Base-by-base conservation (phyloP, 257 asterid species). In the Anisodus tanguticus region DNA sequence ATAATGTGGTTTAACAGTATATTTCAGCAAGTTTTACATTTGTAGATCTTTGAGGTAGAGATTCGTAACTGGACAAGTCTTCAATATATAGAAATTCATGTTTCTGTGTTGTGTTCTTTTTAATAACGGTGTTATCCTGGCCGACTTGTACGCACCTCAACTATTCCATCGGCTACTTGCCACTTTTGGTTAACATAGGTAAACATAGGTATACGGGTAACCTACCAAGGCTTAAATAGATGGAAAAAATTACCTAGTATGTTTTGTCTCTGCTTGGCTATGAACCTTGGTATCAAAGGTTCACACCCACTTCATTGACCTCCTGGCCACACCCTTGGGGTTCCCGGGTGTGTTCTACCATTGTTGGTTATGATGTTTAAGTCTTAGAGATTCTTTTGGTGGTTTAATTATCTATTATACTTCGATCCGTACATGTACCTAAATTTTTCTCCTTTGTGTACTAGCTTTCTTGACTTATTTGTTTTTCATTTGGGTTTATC, bases 361-460 rank as follows among this genome's bases (percentile, higher is more conserved):
- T 22, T 19, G 62, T 74, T 49, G 8, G 81, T 74, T 74, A 74
- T 22, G 62, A 22, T 49, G 81, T 22, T 31, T 51, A 9, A 5
- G 43, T 74, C 81, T 12, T 49, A 12, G 81, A 22, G 81, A 51
- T 74, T 22, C 43, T 74, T 72, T 12, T 74, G 3, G 81, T 74
- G 45, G 81, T 74, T 74, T 49, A 74, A 49, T 74, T 62, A 74
- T 74, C 80, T 11, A 43, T 74, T 74, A 22, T 26, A 49, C 60
- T 47, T 67, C 11, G 43, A 51, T 74, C 43, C 80, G 22, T 49
- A 51, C 12, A 22, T 47, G 35, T 72, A 17, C 37, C 39, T 72
- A 10, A 47, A 19, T 1, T 47, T 12, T 5, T 49, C 19, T 3
- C 41, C 81, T 74, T 31, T 49, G 9, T 45, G 81, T 51, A 22